Evolutionary conservation across 345 rosid species (phyloP).

Genomic region (Odontarrhena argentea): DNA sequence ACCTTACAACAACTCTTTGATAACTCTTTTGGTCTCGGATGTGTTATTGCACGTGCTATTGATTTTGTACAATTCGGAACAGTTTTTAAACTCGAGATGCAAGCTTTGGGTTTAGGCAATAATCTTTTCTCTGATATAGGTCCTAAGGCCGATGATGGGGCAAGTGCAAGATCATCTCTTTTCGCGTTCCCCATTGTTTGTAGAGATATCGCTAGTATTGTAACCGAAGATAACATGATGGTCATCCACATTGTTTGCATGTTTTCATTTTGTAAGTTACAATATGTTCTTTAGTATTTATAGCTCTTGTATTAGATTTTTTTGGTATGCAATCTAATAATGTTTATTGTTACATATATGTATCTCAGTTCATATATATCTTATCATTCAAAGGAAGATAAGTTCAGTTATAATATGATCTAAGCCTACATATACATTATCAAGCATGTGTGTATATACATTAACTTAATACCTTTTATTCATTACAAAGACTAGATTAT

Average conservation of each 20-base stretch:
- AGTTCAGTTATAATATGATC: too few species aligned
- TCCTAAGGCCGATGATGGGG: conserved; percentile 2
- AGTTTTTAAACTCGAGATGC: background rate
- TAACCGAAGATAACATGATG: conserved; percentile 4
- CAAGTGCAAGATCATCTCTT: conserved; percentile 7
- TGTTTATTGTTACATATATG: background rate
- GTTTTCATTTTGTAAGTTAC: background rate
- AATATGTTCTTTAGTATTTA: conserved; percentile 13
- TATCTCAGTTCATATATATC: conserved; percentile 3
- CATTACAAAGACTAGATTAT: too few species aligned
- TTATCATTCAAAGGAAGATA: background rate
- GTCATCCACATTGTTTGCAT: conserved; percentile 1
- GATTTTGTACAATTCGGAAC: conserved; percentile 3
- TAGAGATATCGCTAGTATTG: conserved; percentile 16
- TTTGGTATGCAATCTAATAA: background rate
- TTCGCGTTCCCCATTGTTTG: conserved; percentile 9
- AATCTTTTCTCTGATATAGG: background rate
- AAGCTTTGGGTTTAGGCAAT: conserved; percentile 1
- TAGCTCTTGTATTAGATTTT: background rate
- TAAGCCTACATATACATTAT: too few species aligned
- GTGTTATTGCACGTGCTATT: background rate
- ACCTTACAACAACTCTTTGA: background rate
- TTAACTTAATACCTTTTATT: too few species aligned
- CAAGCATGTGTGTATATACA: too few species aligned
- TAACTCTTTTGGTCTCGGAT: background rate